These are phyloP conservation scores for Podospora pseudocomata DNA, from an alignment of 495 filamentous ascomycete genomes.

Conservation along the genomic window DNA sequence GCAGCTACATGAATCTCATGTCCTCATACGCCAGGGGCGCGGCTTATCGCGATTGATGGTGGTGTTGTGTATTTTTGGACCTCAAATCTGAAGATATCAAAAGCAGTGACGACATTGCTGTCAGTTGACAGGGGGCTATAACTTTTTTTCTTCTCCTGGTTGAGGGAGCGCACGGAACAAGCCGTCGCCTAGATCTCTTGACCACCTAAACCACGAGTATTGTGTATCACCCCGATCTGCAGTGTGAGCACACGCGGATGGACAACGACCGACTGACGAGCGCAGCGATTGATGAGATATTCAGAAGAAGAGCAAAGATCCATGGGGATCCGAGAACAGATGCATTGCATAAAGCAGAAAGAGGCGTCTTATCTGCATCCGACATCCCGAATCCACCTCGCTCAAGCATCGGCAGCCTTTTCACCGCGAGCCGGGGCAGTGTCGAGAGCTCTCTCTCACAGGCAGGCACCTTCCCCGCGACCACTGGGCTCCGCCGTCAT, in stretches of 20 bases:
- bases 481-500: not conserved
- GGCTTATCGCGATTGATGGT: not conserved
- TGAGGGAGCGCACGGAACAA: not conserved
- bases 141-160: not conserved
- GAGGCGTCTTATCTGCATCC: not conserved
- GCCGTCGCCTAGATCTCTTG: not conserved
- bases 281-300: too few relatives aligned
- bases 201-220: not conserved
- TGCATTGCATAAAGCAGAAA: not conserved
- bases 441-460: not conserved
- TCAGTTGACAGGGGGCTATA: slow-evolving; percentile 7
- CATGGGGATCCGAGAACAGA: not conserved
- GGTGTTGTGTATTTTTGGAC: not conserved
- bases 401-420: not conserved
- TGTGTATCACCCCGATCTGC: not conserved
- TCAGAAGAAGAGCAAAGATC: not conserved
- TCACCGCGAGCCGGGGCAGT: not conserved
- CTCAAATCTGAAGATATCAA: not conserved
- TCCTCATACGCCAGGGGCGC: not conserved
- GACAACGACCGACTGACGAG: not conserved
- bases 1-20: not conserved
- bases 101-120: slow-evolving; percentile 18
- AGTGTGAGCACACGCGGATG: not conserved
- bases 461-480: too few relatives aligned
- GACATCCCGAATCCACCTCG: not conserved